Evolutionary conservation across 2,329 filamentous ascomycete genomes (phyloP), one percentile per base, ranked within the genome.

Genomic region (Claviceps monticola): DNA sequence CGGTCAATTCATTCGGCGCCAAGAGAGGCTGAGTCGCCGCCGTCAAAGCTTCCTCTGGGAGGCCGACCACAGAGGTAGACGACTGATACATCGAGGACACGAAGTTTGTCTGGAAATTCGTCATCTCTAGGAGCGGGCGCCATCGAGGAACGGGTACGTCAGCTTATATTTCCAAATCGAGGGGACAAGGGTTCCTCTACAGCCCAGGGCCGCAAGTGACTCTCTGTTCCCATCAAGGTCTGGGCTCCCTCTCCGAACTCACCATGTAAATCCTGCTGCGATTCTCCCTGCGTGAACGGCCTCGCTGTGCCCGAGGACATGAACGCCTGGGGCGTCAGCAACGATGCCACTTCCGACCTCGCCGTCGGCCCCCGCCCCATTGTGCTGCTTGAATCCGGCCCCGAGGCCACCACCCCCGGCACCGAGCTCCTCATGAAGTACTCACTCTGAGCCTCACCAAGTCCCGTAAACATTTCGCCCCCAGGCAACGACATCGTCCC

Each of bases 241-340:
- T 9, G n/a, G 1, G 4, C 0, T 29, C 1, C 1, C 26, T 14
- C 14, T 38, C 17, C 46, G 37, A 19, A 59, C 62, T 62, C 56
- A 66, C 67, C 59, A 41, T 60, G 59, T 16, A 68, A 55, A n/a
- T 64, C 60, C 38, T 57, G 57, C 39, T 57, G 50, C 42, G 65
- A 54, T 6, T 58, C 57, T 16, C 39, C 55, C 11, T 59, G 29
- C 9, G 29, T 34, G 29, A 34, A 34, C 3, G 29, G 8, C 29
- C 29, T 34, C 29, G 29, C 57, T 39, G 66, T 61, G 39, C 68
- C 61, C 5, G 62, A 58, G 54, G 71, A 69, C 38, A 74, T 57
- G 51, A 70, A 64, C 14, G 69, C 65, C 48, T 71, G 68, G 13
- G 65, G 66, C 23, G 64, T 62, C 56, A 71, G 56, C 51, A 70